Conservation (phyloP, 768 basidiomycete species). For the Phanerochaete sordida region DNA sequence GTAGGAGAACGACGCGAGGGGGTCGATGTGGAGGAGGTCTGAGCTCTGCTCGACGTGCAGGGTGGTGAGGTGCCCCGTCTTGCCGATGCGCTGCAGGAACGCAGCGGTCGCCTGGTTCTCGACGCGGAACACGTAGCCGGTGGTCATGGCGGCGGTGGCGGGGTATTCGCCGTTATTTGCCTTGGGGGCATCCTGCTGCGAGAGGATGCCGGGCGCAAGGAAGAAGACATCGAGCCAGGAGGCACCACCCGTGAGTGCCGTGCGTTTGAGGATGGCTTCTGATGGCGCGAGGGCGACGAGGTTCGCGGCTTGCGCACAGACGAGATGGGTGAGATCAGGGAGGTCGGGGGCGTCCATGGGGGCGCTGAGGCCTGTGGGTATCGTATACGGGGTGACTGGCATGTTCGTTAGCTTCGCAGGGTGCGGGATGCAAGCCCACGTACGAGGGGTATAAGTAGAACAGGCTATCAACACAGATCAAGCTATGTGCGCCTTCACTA, state of each 20-base stretch:
- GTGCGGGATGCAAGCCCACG: neutral
- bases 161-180: conserved; percentile 10
- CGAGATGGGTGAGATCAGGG: neutral
- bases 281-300: conserved; percentile 11
- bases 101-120: conserved; percentile 11
- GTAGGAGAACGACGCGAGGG: neutral
- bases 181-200: conserved; percentile 5
- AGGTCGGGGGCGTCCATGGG: neutral
- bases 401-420: too few species aligned
- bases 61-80: conserved; percentile 5
- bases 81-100: conserved; percentile 9
- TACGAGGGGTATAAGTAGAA: neutral
- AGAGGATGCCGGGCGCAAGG: conserved; percentile 10
- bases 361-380: neutral
- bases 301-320: conserved; percentile 4
- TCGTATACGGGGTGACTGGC: neutral
- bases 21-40: neutral
- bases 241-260: conserved; percentile 9
- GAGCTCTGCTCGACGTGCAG: neutral
- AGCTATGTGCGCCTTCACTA: too few species aligned
- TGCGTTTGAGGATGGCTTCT: conserved; percentile 1
- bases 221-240: conserved; percentile 9
- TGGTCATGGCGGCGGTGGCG: conserved; percentile 7
- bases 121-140: conserved; percentile 13
- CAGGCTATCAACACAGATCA: too few species aligned